Conservation (phyloP, 2,329 filamentous ascomycete species). For the Cadophora malorum region DNA sequence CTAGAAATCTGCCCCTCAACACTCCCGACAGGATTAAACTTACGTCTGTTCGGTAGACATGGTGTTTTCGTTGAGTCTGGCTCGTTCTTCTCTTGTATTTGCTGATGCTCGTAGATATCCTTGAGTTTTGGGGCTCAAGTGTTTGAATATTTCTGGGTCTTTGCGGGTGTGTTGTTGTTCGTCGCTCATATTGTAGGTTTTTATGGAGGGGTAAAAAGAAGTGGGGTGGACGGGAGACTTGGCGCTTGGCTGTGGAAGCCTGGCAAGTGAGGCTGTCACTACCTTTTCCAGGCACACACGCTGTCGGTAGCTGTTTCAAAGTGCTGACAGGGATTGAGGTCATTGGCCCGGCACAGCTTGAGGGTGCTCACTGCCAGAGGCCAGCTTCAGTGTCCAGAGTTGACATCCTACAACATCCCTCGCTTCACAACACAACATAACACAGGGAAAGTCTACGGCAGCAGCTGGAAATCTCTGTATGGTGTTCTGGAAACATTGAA, state of each 20-base stretch:
- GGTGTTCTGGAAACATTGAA: slow-evolving; percentile 17
- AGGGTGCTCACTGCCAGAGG: neutral
- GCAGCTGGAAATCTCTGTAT: slow-evolving; percentile 29
- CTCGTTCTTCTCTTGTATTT: slow-evolving; percentile 44
- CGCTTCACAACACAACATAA: slow-evolving; percentile 14
- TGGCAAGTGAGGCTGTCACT: neutral
- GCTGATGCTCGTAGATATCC: slow-evolving; percentile 48
- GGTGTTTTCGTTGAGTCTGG: slow-evolving; percentile 51
- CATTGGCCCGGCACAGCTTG: slow-evolving; percentile 23
- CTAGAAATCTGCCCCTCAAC: slow-evolving; percentile 26
- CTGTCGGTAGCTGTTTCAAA: slow-evolving; percentile 9
- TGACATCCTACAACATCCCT: neutral
- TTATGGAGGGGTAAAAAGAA: slow-evolving; percentile 29
- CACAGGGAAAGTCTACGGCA: slow-evolving; percentile 10
- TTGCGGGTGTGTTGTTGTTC: slow-evolving; percentile 37
- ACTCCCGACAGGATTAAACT: slow-evolving; percentile 25
- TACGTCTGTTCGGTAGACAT: slow-evolving; percentile 90
- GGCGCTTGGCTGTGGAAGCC: slow-evolving; percentile 14
- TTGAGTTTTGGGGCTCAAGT: slow-evolving; percentile 55
- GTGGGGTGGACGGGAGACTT: slow-evolving; percentile 22
- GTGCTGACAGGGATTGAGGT: slow-evolving; percentile 21
- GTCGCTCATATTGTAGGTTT: slow-evolving; percentile 32
- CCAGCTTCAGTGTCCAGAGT: neutral
- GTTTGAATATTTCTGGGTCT: slow-evolving; percentile 53
- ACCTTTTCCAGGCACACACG: neutral